A percentile compares a stretch with the other conserved stretches of the same genome.
Conservation (phyloP, 140 eudicot species). For the Stevia rebaudiana region DNA sequence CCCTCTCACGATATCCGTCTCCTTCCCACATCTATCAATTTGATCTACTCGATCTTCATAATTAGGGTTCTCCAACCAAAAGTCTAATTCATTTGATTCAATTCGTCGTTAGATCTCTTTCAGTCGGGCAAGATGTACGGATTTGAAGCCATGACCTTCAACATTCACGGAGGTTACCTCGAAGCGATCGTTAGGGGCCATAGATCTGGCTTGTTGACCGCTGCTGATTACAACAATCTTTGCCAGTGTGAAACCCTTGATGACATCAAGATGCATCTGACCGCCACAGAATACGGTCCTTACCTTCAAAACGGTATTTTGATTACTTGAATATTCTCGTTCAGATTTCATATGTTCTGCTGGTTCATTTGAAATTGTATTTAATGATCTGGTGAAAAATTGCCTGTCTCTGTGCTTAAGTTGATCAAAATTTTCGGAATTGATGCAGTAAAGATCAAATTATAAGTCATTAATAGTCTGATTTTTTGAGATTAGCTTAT, state of each 20-base stretch:
- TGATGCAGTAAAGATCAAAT: neutral
- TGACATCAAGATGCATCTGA: conserved; percentile 80
- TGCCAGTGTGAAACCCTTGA: conserved; percentile 91
- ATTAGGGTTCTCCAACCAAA: conserved; percentile 1
- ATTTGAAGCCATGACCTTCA: conserved; percentile 79
- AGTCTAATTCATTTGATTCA: neutral
- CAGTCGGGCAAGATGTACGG: conserved; percentile 52
- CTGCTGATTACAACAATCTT: conserved; percentile 83
- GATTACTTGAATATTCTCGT: neutral
- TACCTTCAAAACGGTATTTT: conserved; percentile 69
- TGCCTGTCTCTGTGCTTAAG: neutral
- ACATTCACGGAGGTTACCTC: conserved; percentile 74
- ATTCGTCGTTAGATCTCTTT: neutral
- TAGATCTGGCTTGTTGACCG: conserved; percentile 71
- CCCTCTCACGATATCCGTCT: neutral
- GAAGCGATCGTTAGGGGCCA: conserved; percentile 84
- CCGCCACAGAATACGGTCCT: conserved; percentile 67
- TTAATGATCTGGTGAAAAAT: neutral
- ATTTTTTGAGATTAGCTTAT: neutral
- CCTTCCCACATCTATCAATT: neutral
- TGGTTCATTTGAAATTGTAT: neutral
- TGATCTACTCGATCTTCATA: conserved; percentile 3
- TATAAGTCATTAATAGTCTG: neutral
- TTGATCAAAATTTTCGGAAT: neutral
- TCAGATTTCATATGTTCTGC: neutral